Percentiles rank a stretch among this genome's conserved stretches.
phyloP scores from a whole-genome alignment of 768 basidiomycete species.

The Suillus decipiens region DNA sequence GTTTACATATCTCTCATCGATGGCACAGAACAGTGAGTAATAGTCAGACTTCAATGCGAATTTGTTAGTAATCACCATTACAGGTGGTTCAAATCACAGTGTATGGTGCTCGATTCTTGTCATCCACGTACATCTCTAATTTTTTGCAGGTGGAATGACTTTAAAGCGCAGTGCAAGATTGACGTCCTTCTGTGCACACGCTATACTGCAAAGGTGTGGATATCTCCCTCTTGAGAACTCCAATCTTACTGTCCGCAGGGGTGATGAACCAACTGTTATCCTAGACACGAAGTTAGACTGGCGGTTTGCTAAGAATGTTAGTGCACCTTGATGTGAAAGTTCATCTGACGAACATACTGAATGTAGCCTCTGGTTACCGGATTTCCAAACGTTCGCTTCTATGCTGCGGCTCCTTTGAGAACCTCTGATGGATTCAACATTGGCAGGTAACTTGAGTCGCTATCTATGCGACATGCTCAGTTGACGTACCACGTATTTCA shows the following conservation, averaged over 20 bases:
- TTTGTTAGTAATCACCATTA: slow-evolving; percentile 13
- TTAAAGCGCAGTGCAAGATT: slow-evolving; percentile 49
- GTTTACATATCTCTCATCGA: slow-evolving; percentile 86
- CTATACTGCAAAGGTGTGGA: slow-evolving; percentile 74
- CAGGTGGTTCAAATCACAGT: slow-evolving; percentile 91
- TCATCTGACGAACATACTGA: slow-evolving; percentile 1
- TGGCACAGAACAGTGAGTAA: slow-evolving; percentile 75
- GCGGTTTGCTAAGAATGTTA: slow-evolving; percentile 84
- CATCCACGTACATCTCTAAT: slow-evolving; percentile 7
- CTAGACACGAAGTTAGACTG: slow-evolving; percentile 81
- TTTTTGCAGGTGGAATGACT: slow-evolving; percentile 45
- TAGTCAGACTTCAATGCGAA: slow-evolving; percentile 9
- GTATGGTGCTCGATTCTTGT: slow-evolving; percentile 42
- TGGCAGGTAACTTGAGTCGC: slow-evolving; percentile 59
- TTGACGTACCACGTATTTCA: slow-evolving; percentile 27
- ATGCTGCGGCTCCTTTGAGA: slow-evolving; percentile 87
- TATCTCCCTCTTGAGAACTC: not conserved
- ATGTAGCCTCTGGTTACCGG: slow-evolving; percentile 70
- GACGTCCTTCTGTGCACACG: slow-evolving; percentile 80
- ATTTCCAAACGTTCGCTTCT: slow-evolving; percentile 75
- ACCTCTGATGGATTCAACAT: slow-evolving; percentile 91
- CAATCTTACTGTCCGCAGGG: slow-evolving; percentile 40
- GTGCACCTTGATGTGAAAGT: slow-evolving; percentile 25
- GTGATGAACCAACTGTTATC: slow-evolving; percentile 86
- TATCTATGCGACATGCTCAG: not conserved